Conservation (phyloP, 805 yeast species). For the Cyberlindnera maritima region DNA sequence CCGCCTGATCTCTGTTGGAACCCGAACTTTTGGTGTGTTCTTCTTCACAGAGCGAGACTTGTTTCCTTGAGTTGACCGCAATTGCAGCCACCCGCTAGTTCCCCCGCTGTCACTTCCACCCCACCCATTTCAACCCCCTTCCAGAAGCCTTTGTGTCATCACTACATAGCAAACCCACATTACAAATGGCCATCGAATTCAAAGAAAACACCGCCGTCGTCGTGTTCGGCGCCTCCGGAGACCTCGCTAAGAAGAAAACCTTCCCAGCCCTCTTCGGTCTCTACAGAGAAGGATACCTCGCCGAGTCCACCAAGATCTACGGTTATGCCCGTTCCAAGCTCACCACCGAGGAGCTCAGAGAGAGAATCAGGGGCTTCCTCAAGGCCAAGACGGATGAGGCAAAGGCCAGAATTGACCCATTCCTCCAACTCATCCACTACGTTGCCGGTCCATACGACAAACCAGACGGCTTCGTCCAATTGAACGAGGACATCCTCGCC, state of each 20-base stretch:
- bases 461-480: conserved; percentile 64
- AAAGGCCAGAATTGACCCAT: conserved; percentile 50
- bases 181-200: conserved; percentile 34
- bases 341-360: conserved; percentile 61
- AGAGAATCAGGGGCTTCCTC: conserved; percentile 63
- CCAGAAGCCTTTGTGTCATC: too few relatives aligned
- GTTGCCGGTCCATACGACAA: conserved; percentile 78
- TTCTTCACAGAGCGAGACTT: too few relatives aligned
- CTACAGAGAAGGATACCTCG: conserved; percentile 72
- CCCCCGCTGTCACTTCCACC: too few relatives aligned
- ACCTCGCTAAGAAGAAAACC: conserved; percentile 92
- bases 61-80: too few relatives aligned
- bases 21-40: too few relatives aligned
- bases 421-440: conserved; percentile 65
- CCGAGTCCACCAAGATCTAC: conserved; percentile 65
- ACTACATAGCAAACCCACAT: not conserved
- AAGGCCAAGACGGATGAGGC: conserved; percentile 45
- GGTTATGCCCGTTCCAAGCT: conserved; percentile 92
- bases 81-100: too few relatives aligned
- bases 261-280: conserved; percentile 84
- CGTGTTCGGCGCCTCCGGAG: conserved; percentile 95
- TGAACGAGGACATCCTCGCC: conserved; percentile 52
- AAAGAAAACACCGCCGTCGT: conserved; percentile 68
- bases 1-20: too few relatives aligned
- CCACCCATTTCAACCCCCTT: not conserved